These are phyloP conservation scores for Phanerodontia chrysosporium DNA, from an alignment of 768 basidiomycete species.

Conservation along the genomic window DNA sequence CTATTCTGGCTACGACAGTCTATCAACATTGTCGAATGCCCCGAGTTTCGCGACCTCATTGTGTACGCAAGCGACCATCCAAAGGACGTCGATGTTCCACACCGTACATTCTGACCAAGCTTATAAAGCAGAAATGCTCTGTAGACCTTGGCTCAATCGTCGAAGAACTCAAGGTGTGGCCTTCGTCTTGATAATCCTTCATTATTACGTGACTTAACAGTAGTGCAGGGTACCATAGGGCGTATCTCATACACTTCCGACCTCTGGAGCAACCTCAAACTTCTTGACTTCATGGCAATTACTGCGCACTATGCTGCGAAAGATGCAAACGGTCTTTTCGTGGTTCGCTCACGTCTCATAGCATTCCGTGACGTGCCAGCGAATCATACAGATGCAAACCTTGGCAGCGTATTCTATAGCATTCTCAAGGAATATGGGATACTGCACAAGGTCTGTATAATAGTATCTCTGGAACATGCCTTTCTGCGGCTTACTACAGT, in stretches of 20 bases:
- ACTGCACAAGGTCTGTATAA: conserved; percentile 15
- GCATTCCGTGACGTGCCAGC: conserved; percentile 34
- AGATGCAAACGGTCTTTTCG: conserved; percentile 11
- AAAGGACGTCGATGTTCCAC: conserved; percentile 3
- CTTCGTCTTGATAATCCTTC: too few species aligned
- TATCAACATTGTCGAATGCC: conserved; percentile 9
- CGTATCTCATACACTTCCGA: conserved; percentile 11
- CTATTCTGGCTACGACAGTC: not conserved
- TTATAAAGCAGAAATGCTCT: conserved; percentile 1
- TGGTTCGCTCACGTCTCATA: conserved; percentile 30
- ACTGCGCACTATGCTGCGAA: conserved; percentile 36
- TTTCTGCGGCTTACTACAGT: not conserved
- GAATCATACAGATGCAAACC: conserved; percentile 33
- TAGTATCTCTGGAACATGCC: conserved; percentile 23
- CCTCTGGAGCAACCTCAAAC: conserved; percentile 29
- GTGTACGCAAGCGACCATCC: conserved; percentile 5
- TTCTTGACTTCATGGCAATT: conserved; percentile 35
- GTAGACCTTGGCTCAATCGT: not conserved
- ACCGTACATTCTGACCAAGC: not conserved
- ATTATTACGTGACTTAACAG: too few species aligned
- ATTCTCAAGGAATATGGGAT: conserved; percentile 22
- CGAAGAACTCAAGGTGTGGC: not conserved
- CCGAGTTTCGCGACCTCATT: conserved; percentile 10
- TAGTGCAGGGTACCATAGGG: not conserved
- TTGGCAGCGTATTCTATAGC: conserved; percentile 29